Conservation (phyloP, 108 stramenopile species). For the Epipyxis sp. region DNA sequence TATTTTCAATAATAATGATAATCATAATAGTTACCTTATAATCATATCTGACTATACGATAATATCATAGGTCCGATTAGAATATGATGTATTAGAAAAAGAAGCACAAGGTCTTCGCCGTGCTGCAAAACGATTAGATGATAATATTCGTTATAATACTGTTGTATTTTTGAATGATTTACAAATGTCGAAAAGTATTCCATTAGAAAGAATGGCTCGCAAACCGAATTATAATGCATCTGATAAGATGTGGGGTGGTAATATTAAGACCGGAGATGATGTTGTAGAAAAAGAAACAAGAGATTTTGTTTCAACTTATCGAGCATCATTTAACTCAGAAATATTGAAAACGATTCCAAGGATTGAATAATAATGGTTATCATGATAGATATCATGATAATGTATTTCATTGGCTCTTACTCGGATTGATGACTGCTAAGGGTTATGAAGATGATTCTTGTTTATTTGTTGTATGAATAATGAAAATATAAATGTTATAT, state of each 20-base stretch:
- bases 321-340: neutral
- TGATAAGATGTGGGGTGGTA: conserved; percentile 8
- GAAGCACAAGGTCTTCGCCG: neutral
- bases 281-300: neutral
- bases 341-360: neutral
- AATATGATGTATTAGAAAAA: neutral
- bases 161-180: neutral
- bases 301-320: conserved; percentile 5
- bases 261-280: neutral
- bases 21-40: no score
- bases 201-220: conserved; percentile 6
- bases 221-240: neutral
- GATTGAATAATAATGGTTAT: no score
- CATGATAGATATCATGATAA: no score
- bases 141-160: conserved; percentile 9
- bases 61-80: neutral
- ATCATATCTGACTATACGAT: no score
- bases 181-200: neutral
- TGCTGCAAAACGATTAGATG: neutral
- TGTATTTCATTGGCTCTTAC: no score
- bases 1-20: no score
- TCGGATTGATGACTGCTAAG: no score
- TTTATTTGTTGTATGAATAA: no score
- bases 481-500: no score
- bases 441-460: no score